These are phyloP conservation scores for Penicillium coffeae DNA, from an alignment of 495 filamentous ascomycete genomes.

Conservation along the genomic window DNA sequence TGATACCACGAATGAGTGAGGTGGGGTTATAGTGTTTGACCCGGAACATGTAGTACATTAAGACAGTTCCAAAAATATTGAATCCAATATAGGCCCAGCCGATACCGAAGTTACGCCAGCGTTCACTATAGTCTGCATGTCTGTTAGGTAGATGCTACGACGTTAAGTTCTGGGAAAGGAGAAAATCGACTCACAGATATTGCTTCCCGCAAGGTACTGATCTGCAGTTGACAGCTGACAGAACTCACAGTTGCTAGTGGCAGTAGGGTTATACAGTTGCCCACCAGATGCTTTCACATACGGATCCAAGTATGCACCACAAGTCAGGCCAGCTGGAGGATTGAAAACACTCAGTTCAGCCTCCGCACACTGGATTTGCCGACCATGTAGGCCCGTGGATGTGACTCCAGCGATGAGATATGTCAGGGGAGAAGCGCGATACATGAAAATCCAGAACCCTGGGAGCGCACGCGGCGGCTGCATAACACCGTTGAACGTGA, in stretches of 20 bases:
- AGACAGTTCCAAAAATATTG: slow-evolving; percentile 68
- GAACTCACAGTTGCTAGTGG: slow-evolving; percentile 54
- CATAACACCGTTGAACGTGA: slow-evolving; percentile 61
- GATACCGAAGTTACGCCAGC: slow-evolving; percentile 71
- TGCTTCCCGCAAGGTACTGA: slow-evolving; percentile 51
- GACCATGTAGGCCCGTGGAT: slow-evolving; percentile 56
- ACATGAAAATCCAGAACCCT: slow-evolving; percentile 71
- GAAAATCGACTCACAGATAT: slow-evolving; percentile 37
- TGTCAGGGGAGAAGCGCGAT: slow-evolving; percentile 60
- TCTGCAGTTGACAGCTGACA: slow-evolving; percentile 62
- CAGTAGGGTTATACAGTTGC: slow-evolving; percentile 49
- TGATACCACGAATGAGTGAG: slow-evolving; percentile 28
- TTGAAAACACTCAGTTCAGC: slow-evolving; percentile 58
- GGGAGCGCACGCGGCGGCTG: slow-evolving; percentile 44
- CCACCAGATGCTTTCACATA: slow-evolving; percentile 50
- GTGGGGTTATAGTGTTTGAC: slow-evolving; percentile 47
- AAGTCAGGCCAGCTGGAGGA: slow-evolving; percentile 51
- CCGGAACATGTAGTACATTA: slow-evolving; percentile 63
- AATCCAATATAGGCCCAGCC: slow-evolving; percentile 71
- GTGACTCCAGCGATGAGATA: slow-evolving; percentile 64
- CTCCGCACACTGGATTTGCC: slow-evolving; percentile 52
- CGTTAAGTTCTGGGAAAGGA: not conserved
- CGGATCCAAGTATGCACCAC: slow-evolving; percentile 52
- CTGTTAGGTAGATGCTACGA: slow-evolving; percentile 1
- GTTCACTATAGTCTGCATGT: slow-evolving; percentile 49